Base-by-base conservation (phyloP, 2,329 filamentous ascomycete species). In the Colletotrichum lindemuthianum region DNA sequence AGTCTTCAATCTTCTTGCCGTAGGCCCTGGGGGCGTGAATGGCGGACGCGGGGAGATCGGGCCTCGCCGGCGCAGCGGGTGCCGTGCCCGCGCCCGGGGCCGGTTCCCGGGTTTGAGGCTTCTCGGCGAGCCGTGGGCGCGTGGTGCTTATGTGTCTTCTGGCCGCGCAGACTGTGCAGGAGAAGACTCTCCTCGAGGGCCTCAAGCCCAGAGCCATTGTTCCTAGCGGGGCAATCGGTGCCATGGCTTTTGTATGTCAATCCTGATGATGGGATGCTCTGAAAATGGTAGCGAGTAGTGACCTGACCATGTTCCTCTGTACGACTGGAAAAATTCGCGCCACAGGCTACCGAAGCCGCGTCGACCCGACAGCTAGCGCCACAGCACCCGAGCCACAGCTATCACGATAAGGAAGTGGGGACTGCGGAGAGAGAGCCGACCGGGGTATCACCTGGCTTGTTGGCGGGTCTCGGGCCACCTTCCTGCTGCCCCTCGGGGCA, bases 11-110 rank as follows among this genome's bases (percentile, higher is more conserved):
- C 13, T 81, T 80, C 73, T 83, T 84, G 70, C 88, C 88, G 69
- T 88, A 88, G 34, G 82, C 81, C 67, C 86, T 80, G 10, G 88
- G 88, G 6, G 87, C 88, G 65, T 87, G 77, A 69, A 84, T 86
- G 41, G 88, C 77, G 6, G 82, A 77, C 13, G 81, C 80, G 40
- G 79, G 70, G 53, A 82, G 69, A 44, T 72, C 72, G 70, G 71
- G 75, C 70, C 78, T 74, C 63, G 78, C 76, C 64, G 78, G 59
- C 70, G 74, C 12, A 13, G 50, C 49, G 36, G 67, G 33, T 2
- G 68, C 44, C 16, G 67, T 60, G 24, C 49, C 50, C 24, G 63
- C 56, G n/a, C 15, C 56, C 16, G 59, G 70, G 67, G 66, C 57
- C 33, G 52, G 58, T 16, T 59, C 52, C 58, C 66, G 39, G 12